Percentiles rank a stretch among this genome's conserved stretches.
Evolutionary conservation across 768 basidiomycete genomes (phyloP).

Genomic region (Leccinum boreale): DNA sequence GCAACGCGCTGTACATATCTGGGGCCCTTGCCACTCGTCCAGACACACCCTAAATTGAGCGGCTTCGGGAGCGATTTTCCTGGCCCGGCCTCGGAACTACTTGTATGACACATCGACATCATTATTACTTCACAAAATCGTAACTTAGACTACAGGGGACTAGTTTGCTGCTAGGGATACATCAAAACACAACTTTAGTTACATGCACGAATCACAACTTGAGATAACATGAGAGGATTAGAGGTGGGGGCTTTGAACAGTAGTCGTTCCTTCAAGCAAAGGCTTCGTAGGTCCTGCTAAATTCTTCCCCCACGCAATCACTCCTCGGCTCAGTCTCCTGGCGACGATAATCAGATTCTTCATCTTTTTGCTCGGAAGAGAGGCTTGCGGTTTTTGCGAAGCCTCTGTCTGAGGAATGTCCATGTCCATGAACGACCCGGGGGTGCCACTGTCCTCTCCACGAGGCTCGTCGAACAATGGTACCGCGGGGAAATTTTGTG

Average conservation of each 20-base stretch:
- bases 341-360: constrained; percentile 21
- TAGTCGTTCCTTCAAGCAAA: background rate
- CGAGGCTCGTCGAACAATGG: background rate
- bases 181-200: constrained; percentile 4
- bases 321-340: constrained; percentile 25
- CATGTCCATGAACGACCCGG: constrained; percentile 34
- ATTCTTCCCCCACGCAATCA: constrained; percentile 31
- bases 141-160: background rate
- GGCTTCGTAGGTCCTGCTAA: constrained; percentile 17
- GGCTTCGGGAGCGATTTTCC: too few relatives aligned
- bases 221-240: constrained; percentile 7
- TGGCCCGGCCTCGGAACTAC: too few relatives aligned
- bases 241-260: background rate
- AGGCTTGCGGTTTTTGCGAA: constrained; percentile 7
- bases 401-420: constrained; percentile 19
- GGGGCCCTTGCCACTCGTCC: too few relatives aligned
- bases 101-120: too few relatives aligned
- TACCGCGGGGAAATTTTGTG: background rate
- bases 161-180: constrained; percentile 27
- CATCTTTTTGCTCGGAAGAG: constrained; percentile 15
- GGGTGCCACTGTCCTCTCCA: background rate
- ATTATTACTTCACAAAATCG: background rate
- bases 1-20: too few relatives aligned
- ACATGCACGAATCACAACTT: constrained; percentile 9
- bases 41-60: too few relatives aligned